Percentiles rank a stretch among this genome's conserved stretches.
Evolutionary conservation across 371 early-diverging fungal species (phyloP).

Genomic region (Capillidium rhysosporum): DNA sequence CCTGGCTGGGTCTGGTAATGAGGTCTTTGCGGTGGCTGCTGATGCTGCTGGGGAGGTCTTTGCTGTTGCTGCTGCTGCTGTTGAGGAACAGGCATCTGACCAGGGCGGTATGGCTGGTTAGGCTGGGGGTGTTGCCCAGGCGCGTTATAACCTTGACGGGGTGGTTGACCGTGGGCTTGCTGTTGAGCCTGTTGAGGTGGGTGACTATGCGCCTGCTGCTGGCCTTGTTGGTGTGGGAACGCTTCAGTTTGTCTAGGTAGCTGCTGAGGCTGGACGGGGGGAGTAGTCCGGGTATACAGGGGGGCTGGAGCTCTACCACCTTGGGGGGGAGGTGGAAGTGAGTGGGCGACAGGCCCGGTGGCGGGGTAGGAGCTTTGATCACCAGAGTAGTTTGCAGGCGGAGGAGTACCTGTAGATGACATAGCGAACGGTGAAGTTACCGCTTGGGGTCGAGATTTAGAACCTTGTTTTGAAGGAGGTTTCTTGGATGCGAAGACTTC

Average conservation of each 20-base stretch:
- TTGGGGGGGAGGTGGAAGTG: constrained; percentile 8
- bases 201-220: constrained; percentile 8
- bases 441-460: background rate
- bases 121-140: constrained; percentile 11
- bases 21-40: background rate
- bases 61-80: too few relatives aligned
- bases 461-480: background rate
- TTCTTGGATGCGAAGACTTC: constrained; percentile 5
- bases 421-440: constrained; percentile 8
- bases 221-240: constrained; percentile 10
- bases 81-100: too few relatives aligned
- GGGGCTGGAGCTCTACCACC: background rate
- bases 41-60: too few relatives aligned
- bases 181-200: constrained; percentile 9
- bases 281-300: constrained; percentile 4
- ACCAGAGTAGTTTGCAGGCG: constrained; percentile 6
- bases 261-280: constrained; percentile 10
- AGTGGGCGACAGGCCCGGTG: constrained; percentile 12
- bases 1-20: background rate
- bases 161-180: constrained; percentile 7
- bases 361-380: constrained; percentile 8
- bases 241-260: background rate
- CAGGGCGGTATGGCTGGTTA: constrained; percentile 7
- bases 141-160: too few relatives aligned
- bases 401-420: constrained; percentile 9